Conservation (phyloP, 2,329 filamentous ascomycete species). For the Scedosporium apiospermum region DNA sequence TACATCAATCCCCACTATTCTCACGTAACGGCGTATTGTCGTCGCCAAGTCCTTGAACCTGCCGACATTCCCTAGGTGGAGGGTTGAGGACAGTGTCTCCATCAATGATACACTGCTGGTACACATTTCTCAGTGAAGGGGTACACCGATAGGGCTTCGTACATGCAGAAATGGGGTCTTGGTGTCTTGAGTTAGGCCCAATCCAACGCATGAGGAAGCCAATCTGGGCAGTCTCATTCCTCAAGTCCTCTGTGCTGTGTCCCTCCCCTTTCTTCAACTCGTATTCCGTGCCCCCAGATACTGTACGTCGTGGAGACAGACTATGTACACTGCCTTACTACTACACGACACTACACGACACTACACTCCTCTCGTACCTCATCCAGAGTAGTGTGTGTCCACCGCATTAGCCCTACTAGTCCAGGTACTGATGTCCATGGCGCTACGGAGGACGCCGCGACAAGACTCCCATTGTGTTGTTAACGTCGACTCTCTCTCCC, state of each 20-base stretch:
- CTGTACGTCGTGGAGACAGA: no score
- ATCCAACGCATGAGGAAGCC: neutral
- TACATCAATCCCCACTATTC: neutral
- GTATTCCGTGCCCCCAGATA: no score
- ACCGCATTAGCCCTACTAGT: no score
- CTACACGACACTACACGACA: no score
- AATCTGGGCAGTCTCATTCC: neutral
- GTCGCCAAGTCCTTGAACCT: neutral
- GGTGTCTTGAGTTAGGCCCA: neutral
- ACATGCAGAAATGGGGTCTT: neutral
- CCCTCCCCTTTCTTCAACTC: no score
- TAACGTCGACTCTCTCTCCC: neutral
- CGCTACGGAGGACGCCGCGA: no score
- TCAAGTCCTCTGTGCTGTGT: neutral
- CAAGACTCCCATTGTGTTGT: no score
- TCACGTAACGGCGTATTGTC: neutral
- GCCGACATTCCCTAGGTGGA: neutral
- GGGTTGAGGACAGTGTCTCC: neutral
- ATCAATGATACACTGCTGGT: neutral
- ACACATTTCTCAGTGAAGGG: neutral
- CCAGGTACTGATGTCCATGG: no score
- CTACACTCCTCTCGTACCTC: no score
- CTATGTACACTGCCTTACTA: no score
- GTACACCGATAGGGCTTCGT: neutral
- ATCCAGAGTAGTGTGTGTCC: no score